Evolutionary conservation across 495 filamentous ascomycete genomes (phyloP).

Genomic region (Aspergillus funiculosus): DNA sequence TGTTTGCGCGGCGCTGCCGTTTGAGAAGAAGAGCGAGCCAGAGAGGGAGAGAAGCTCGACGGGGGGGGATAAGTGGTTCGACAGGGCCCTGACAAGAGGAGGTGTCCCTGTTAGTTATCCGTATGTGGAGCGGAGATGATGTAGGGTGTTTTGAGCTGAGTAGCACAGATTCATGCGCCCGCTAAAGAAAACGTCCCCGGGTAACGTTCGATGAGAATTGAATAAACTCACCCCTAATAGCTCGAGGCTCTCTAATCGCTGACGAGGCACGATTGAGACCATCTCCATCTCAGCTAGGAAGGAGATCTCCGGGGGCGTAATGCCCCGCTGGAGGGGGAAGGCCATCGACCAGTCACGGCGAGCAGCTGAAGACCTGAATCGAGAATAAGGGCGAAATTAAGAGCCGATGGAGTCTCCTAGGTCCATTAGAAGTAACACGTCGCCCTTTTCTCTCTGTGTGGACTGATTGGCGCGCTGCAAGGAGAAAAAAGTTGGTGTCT

Average conservation of each 20-base stretch:
- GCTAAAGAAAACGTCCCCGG: too few relatives aligned
- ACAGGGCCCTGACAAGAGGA: slow-evolving; percentile 75
- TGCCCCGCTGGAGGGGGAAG: slow-evolving; percentile 71
- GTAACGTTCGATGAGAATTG: slow-evolving; percentile 5
- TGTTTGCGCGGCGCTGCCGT: slow-evolving; percentile 89
- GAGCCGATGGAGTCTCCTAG: neutral
- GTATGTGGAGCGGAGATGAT: neutral
- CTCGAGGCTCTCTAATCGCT: slow-evolving; percentile 76
- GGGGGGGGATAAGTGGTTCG: slow-evolving; percentile 69
- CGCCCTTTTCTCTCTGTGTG: neutral
- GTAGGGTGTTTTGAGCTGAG: neutral
- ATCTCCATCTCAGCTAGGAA: slow-evolving; percentile 97
- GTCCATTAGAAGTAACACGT: slow-evolving; percentile 1
- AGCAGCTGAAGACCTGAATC: neutral
- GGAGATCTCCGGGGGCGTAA: slow-evolving; percentile 83
- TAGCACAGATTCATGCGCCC: too few relatives aligned
- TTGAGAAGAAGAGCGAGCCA: slow-evolving; percentile 98
- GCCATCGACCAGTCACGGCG: slow-evolving; percentile 54
- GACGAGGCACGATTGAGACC: slow-evolving; percentile 86
- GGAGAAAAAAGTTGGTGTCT: neutral
- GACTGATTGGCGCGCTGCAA: neutral
- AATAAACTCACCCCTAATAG: slow-evolving; percentile 75
- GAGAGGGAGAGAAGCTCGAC: slow-evolving; percentile 73
- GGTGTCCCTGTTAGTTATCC: slow-evolving; percentile 5
- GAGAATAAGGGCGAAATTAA: neutral